A percentile compares a stretch with the other conserved stretches of the same genome.
phyloP scores from a whole-genome alignment of 2,329 filamentous ascomycete genomes.

The Parascedosporium putredinis region DNA sequence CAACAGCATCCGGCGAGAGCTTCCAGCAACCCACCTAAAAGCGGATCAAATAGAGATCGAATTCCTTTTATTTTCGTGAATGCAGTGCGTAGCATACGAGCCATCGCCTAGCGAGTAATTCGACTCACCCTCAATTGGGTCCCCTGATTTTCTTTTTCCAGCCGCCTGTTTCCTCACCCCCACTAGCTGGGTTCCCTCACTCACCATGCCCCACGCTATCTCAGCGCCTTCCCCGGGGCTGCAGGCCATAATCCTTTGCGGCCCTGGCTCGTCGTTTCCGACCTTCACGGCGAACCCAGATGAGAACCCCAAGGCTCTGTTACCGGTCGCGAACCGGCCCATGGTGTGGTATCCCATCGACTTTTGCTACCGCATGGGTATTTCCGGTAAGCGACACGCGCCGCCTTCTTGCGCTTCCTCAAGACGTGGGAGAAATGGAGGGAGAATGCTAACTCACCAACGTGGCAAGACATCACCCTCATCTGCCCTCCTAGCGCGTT shows the following conservation, averaged over 20 bases:
- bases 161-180: neutral
- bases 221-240: constrained; percentile 66
- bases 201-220: constrained; percentile 63
- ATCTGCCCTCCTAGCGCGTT: constrained; percentile 56
- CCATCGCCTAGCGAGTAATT: too few species aligned
- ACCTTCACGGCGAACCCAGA: constrained; percentile 74
- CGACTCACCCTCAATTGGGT: too few species aligned
- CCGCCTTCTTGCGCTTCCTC: too few species aligned
- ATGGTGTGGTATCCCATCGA: constrained; percentile 89
- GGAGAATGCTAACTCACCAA: constrained; percentile 12
- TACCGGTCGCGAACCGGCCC: constrained; percentile 73
- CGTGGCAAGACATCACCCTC: constrained; percentile 47
- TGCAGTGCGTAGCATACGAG: too few species aligned
- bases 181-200: too few species aligned
- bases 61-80: too few species aligned
- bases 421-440: neutral
- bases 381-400: constrained; percentile 47
- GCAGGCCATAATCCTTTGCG: constrained; percentile 74
- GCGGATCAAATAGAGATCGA: too few species aligned
- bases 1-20: too few species aligned
- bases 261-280: constrained; percentile 69
- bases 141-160: neutral
- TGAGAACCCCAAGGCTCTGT: constrained; percentile 70
- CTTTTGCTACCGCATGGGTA: constrained; percentile 72
- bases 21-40: too few species aligned